These are phyloP conservation scores for Stagonosporopsis vannaccii DNA, from an alignment of 2,329 filamentous ascomycete species.

Conservation along the genomic window DNA sequence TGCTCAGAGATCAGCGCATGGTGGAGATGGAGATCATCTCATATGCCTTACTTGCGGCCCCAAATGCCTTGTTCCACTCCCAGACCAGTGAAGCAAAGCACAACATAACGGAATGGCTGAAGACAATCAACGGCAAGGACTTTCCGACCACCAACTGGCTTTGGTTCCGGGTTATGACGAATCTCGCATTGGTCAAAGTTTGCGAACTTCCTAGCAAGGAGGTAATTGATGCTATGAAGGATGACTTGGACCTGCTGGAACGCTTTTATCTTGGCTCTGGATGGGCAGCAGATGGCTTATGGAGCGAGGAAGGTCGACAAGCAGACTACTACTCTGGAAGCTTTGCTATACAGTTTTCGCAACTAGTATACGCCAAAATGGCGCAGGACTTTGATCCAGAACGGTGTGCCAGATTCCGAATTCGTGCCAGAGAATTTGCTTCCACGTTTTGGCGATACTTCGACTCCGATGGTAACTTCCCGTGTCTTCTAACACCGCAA, in stretches of 20 bases:
- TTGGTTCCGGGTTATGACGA: conserved; percentile 62
- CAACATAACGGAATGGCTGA: conserved; percentile 54
- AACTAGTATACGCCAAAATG: conserved; percentile 57
- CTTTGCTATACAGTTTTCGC: conserved; percentile 62
- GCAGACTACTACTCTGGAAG: conserved; percentile 63
- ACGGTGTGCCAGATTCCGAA: conserved; percentile 49
- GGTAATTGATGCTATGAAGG: conserved; percentile 49
- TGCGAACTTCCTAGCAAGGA: conserved; percentile 49
- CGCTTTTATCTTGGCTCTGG: conserved; percentile 56
- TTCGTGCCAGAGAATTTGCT: conserved; percentile 54
- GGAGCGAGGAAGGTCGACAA: conserved; percentile 51
- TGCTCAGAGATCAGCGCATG: conserved; percentile 60
- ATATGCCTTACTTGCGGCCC: conserved; percentile 57
- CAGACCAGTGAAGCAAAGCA: conserved; percentile 39
- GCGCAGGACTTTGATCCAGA: conserved; percentile 52
- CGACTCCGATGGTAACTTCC: conserved; percentile 50
- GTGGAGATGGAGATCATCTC: conserved; percentile 62
- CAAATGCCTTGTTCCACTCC: conserved; percentile 47
- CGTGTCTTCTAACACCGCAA: not conserved
- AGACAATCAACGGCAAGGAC: conserved; percentile 53
- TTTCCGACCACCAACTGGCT: conserved; percentile 62
- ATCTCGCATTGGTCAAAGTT: conserved; percentile 55
- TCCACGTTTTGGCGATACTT: conserved; percentile 59
- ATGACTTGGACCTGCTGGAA: conserved; percentile 56
- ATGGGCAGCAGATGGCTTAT: conserved; percentile 59